Percentiles rank a stretch among this genome's conserved stretches.
These are phyloP conservation scores for Candida glucosophila DNA, from an alignment of 1,139 yeast species.

Conservation along the genomic window DNA sequence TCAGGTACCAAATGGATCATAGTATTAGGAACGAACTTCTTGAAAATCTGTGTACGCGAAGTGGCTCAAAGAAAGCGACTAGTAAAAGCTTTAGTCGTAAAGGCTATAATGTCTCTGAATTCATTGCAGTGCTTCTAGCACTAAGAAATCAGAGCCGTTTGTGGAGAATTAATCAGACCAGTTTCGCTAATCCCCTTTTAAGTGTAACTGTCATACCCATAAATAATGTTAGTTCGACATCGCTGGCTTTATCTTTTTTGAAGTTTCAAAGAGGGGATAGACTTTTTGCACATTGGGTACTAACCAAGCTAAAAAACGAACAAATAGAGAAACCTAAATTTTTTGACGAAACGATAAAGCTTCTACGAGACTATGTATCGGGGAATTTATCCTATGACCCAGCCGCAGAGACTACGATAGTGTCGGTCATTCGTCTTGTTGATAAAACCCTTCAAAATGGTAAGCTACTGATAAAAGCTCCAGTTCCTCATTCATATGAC, in stretches of 20 bases:
- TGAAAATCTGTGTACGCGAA: constrained; percentile 5
- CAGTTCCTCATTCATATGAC: constrained; percentile 22
- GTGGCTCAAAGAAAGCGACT: constrained; percentile 7
- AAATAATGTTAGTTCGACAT: constrained; percentile 19
- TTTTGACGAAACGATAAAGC: constrained; percentile 25
- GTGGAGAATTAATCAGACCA: constrained; percentile 30
- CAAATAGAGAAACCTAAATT: constrained; percentile 11
- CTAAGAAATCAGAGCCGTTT: constrained; percentile 40
- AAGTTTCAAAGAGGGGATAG: constrained; percentile 17
- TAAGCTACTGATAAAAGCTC: constrained; percentile 2
- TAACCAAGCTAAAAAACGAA: constrained; percentile 9
- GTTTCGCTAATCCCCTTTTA: constrained; percentile 28
- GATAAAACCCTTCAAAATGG: constrained; percentile 16
- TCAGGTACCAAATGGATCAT: constrained; percentile 2
- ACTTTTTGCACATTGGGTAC: constrained; percentile 10
- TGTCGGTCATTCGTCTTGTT: constrained; percentile 27
- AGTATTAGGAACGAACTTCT: neutral
- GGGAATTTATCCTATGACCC: constrained; percentile 39
- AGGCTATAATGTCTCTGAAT: constrained; percentile 16
- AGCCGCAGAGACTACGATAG: constrained; percentile 24
- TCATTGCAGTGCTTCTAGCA: constrained; percentile 37
- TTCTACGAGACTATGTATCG: constrained; percentile 42
- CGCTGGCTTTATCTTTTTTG: constrained; percentile 19
- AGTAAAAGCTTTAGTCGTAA: constrained; percentile 6
- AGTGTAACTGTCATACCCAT: constrained; percentile 43